These are phyloP conservation scores for Candida taoyuanica DNA, from an alignment of 805 yeast genomes.

Conservation along the genomic window DNA sequence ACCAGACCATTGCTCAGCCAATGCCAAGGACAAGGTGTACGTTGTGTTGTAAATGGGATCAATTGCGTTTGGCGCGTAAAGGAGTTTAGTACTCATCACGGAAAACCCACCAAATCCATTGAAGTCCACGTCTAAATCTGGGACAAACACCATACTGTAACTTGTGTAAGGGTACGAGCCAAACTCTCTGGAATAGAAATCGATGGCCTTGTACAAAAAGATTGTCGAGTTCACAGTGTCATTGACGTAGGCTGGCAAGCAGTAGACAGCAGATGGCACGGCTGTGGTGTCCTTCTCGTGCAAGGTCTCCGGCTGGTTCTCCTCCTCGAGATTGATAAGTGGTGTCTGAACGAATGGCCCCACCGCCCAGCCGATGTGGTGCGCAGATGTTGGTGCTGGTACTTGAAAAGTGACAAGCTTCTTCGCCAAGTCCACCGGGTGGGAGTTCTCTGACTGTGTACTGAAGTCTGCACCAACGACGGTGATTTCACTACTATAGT, in stretches of 20 bases:
- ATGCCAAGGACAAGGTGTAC: slow-evolving; percentile 58
- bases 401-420: slow-evolving; percentile 70
- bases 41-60: slow-evolving; percentile 77
- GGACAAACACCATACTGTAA: slow-evolving; percentile 70
- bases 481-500: slow-evolving; percentile 42
- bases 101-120: slow-evolving; percentile 75
- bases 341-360: slow-evolving; percentile 77
- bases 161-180: slow-evolving; percentile 92
- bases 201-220: slow-evolving; percentile 73
- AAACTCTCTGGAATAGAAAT: slow-evolving; percentile 78
- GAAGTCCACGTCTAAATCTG: slow-evolving; percentile 44
- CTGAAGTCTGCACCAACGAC: slow-evolving; percentile 71
- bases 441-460: slow-evolving; percentile 65
- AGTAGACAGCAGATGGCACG: slow-evolving; percentile 58
- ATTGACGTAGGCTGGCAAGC: slow-evolving; percentile 52
- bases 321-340: slow-evolving; percentile 40
- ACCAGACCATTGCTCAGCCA: slow-evolving; percentile 92
- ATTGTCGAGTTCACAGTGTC: slow-evolving; percentile 68
- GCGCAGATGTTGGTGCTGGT: slow-evolving; percentile 85
- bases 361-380: slow-evolving; percentile 91
- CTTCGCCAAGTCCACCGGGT: slow-evolving; percentile 67
- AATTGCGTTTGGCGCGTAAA: slow-evolving; percentile 69
- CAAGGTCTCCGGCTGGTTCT: slow-evolving; percentile 26
- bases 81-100: slow-evolving; percentile 50
- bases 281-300: slow-evolving; percentile 36